phyloP scores from a whole-genome alignment of 371 early-diverging fungal genomes.

The Umbelopsis sp. region DNA sequence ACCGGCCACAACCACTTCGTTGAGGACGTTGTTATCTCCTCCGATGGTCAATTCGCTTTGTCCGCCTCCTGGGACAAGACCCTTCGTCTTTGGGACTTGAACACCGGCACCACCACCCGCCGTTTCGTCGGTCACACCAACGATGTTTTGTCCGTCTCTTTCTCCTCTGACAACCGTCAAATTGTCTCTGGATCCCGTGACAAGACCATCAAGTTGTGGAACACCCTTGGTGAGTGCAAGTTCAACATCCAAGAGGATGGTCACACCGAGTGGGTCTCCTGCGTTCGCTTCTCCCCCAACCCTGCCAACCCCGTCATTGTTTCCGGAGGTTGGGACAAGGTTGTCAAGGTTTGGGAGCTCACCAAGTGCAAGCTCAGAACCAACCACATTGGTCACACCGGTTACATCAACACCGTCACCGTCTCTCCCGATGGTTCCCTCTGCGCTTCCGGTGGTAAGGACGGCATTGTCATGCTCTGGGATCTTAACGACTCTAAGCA shows the following conservation, averaged over 20 bases:
- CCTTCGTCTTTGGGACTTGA: constrained; percentile 97
- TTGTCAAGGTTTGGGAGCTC: constrained; percentile 99
- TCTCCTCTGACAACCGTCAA: constrained; percentile 99
- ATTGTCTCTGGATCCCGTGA: constrained; percentile 98
- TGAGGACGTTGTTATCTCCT: constrained; percentile 95
- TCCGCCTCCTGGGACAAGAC: constrained; percentile 99
- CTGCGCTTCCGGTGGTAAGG: constrained; percentile 99
- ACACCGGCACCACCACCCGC: constrained; percentile 92
- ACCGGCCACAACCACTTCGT: constrained; percentile 98
- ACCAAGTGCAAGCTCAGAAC: constrained; percentile 97
- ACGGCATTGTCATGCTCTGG: constrained; percentile 99
- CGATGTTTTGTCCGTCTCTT: constrained; percentile 97
- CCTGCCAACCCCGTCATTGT: constrained; percentile 96
- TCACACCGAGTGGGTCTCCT: constrained; percentile 98
- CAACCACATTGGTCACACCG: constrained; percentile 99
- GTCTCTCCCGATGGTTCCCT: constrained; percentile 99
- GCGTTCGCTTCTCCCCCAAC: constrained; percentile 99
- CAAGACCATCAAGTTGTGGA: constrained; percentile 99
- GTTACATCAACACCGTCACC: constrained; percentile 97
- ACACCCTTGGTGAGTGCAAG: constrained; percentile 99
- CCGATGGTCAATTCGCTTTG: constrained; percentile 96
- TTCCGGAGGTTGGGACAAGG: constrained; percentile 98
- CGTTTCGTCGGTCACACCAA: constrained; percentile 96
- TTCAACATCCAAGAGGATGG: constrained; percentile 91
- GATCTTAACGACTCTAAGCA: constrained; percentile 99